A percentile compares a stretch with the other conserved stretches of the same genome.
These are phyloP conservation scores for Phytophthora sp. DNA, from an alignment of 352 stramenopile genomes.

Conservation along the genomic window DNA sequence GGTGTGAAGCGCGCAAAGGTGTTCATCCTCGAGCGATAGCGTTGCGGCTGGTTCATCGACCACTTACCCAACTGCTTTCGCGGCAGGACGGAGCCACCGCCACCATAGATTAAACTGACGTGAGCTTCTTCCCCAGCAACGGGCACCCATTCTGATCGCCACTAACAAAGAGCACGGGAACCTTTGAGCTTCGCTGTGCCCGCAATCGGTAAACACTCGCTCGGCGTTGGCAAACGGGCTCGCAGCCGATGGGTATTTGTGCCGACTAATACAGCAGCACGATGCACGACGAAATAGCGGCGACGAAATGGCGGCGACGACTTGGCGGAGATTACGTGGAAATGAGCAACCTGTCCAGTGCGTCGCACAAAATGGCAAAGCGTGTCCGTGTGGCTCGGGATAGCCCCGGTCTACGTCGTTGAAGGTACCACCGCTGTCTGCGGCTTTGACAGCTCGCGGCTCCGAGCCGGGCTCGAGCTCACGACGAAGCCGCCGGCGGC, in stretches of 20 bases:
- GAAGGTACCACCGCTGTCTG: slow-evolving; percentile 12
- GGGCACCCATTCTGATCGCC: slow-evolving; percentile 10
- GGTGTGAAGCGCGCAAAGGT: neutral
- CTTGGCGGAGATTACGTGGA: slow-evolving; percentile 13
- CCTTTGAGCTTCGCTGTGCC: no score
- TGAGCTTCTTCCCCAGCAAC: slow-evolving; percentile 2
- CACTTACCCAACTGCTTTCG: slow-evolving; percentile 29
- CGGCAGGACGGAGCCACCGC: neutral
- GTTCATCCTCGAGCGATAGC: neutral
- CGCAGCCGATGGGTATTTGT: no score
- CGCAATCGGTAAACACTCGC: no score
- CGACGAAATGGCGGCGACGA: no score
- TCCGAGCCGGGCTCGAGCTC: slow-evolving; percentile 6
- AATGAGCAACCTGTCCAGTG: slow-evolving; percentile 13
- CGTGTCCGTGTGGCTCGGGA: slow-evolving; percentile 2
- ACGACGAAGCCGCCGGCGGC: slow-evolving; percentile 10
- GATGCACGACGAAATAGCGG: no score
- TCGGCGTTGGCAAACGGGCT: no score
- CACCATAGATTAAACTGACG: slow-evolving; percentile 8
- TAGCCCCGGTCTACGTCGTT: slow-evolving; percentile 18
- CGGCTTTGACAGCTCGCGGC: slow-evolving; percentile 1
- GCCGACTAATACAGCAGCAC: no score
- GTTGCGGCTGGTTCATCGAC: neutral
- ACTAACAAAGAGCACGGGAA: slow-evolving; percentile 1
- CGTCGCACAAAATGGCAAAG: slow-evolving; percentile 2